Base-by-base conservation (phyloP, 1,284 basidiomycete genomes). In the Phellopilus nigrolimitatus region DNA sequence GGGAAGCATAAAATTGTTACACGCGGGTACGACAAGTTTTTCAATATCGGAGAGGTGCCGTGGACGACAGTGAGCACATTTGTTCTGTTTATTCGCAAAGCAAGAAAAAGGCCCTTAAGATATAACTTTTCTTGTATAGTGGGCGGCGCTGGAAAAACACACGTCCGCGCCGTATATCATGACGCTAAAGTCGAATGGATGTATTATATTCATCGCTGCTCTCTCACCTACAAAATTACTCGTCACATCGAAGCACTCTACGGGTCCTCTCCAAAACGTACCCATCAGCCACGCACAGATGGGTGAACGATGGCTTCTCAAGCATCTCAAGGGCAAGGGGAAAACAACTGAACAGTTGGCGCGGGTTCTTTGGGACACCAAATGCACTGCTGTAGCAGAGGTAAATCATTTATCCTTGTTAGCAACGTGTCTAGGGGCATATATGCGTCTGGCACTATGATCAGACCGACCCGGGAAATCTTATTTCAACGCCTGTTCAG, bases 11-110 rank as follows among this genome's bases (percentile, higher is more conserved):
- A 91, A 44, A 95, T 99, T 51, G 84, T 95, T 0, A 88, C 81
- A 0, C 73, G 97, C 43, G 95, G 95, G 0, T 99, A 99, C 63
- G 97, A 99, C 75, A 99, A 99, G 70, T 99, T 99, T 70, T 99
- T 99, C 76, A 99, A 97, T 65, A 90, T 97, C 28, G 89, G 84
- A 24, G 95, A 99, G 65, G 91, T 98, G 22, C 85, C 88, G 1
- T 99, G 95, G 93, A 95, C 88, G 0, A 84, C 83, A 50, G 95
- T 95, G 62, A 63, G 87, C 71, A 6, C 3, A 31, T 30, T 34
- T 43, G 51, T 47, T 44, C 28, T 9, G 28, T 5, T 27, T 45
- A 30, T 21, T 46, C 17, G n/a, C 37, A 21, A 55, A 17, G 7
- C 8, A 13, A 24, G 47, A 33, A 30, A 52, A 40, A 45, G 44